phyloP scores from a whole-genome alignment of 768 basidiomycete genomes.

The Hydnomerulius pinastri region DNA sequence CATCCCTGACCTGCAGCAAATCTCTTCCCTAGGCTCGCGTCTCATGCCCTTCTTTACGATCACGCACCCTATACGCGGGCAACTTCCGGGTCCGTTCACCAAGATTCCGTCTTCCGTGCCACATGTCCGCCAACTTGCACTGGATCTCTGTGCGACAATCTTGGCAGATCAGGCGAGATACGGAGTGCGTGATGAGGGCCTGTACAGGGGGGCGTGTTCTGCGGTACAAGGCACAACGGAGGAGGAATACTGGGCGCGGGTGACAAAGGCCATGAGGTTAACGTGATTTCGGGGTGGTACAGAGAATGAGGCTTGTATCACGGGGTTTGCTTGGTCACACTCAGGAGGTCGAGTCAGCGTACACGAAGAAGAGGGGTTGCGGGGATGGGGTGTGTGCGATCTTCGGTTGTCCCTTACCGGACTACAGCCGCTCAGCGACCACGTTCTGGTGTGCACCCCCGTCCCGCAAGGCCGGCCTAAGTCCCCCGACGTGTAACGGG shows the following conservation, averaged over 20 bases:
- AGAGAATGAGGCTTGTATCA: background rate
- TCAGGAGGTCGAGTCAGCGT: background rate
- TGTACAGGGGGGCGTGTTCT: slow-evolving; percentile 24
- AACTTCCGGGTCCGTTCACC: slow-evolving; percentile 73
- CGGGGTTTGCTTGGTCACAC: background rate
- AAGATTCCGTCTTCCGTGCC: slow-evolving; percentile 52
- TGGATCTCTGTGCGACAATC: slow-evolving; percentile 58
- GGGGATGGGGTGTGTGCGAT: slow-evolving; percentile 8
- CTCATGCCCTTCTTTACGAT: slow-evolving; percentile 82
- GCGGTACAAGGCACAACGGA: slow-evolving; percentile 32
- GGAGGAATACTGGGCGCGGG: slow-evolving; percentile 36
- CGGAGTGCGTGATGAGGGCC: slow-evolving; percentile 14
- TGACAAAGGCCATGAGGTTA: slow-evolving; percentile 19
- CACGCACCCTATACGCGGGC: slow-evolving; percentile 72
- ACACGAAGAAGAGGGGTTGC: background rate
- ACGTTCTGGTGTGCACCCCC: background rate
- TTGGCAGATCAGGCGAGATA: slow-evolving; percentile 14
- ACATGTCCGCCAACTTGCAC: slow-evolving; percentile 52
- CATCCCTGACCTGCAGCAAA: slow-evolving; percentile 39
- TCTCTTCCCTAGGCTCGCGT: slow-evolving; percentile 53
- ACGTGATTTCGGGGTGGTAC: slow-evolving; percentile 31
- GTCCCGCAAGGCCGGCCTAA: too few species aligned
- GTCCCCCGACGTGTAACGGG: background rate
- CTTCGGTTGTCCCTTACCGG: slow-evolving; percentile 1
- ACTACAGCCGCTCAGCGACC: background rate